These are phyloP conservation scores for Fusarium albidum DNA, from an alignment of 2,329 filamentous ascomycete species.

Conservation along the genomic window DNA sequence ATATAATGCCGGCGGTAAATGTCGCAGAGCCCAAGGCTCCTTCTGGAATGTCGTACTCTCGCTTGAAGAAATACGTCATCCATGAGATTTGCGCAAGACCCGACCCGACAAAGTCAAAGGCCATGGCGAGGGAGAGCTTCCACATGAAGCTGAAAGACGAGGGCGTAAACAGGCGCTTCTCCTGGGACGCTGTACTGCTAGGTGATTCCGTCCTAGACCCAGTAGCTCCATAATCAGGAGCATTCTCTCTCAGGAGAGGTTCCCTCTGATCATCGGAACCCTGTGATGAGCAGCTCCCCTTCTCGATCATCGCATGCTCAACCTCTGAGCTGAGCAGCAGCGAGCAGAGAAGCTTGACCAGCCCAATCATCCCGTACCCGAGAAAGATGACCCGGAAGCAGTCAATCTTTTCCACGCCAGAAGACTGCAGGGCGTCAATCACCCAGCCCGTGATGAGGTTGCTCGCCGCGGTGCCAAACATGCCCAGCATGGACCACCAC, in stretches of 20 bases:
- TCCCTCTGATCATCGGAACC: conserved; percentile 1
- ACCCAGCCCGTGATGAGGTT: conserved; percentile 32
- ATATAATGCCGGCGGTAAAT: conserved; percentile 34
- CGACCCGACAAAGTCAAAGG: conserved; percentile 32
- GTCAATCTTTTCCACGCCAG: conserved; percentile 13
- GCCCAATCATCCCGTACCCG: conserved; percentile 23
- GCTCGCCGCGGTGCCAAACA: conserved; percentile 33
- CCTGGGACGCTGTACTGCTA: neutral
- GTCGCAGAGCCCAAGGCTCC: conserved; percentile 30
- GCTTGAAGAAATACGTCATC: conserved; percentile 38
- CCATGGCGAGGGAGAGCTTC: conserved; percentile 32
- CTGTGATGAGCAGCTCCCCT: conserved; percentile 13
- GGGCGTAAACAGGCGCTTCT: conserved; percentile 24
- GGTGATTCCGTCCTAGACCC: neutral
- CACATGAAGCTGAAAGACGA: conserved; percentile 32
- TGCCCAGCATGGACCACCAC: conserved; percentile 38
- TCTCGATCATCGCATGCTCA: conserved; percentile 10
- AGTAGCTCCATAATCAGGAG: conserved; percentile 15
- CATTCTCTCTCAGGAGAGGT: conserved; percentile 13
- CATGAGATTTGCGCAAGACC: conserved; percentile 36
- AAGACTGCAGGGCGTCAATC: conserved; percentile 22
- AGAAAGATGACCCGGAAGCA: conserved; percentile 31
- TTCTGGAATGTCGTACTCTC: conserved; percentile 34
- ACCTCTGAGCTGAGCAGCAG: conserved; percentile 24
- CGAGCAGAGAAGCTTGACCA: conserved; percentile 27